Evolutionary conservation across 306 rosid species (phyloP), one percentile per base, ranked within the genome.

Genomic region (Vigna hirtella): DNA sequence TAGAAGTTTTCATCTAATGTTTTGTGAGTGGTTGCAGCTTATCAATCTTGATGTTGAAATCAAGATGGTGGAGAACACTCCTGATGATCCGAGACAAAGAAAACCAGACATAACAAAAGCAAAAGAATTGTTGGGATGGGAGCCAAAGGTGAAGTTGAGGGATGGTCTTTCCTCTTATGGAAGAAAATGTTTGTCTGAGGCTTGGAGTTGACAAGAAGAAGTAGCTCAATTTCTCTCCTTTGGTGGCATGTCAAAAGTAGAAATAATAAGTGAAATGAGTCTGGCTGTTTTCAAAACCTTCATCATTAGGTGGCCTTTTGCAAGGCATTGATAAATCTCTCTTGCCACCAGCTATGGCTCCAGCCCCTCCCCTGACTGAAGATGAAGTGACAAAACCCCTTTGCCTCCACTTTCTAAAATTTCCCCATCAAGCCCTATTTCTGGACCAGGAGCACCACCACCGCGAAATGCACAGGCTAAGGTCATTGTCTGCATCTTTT

Each of bases 131-230:
- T 86, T 91, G 70, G 89, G 86, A 6, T 91, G 97, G 97, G 97
- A 88, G 65, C 97, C 97, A 17, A 89, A 86, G 81, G 58, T 91
- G 61, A 89, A 80, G 87, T 74, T 91, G 72, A 66, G 90, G 4
- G 92, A 88, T 49, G 97, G 97, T 56, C 91, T 91, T 65, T n/a
- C 93, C 93, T 48, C 93, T 88, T 30, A 91, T 91, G 97, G 94
- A 91, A 87, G 97, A 89, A 17, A 92, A 89, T 85, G 89, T 91
- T 83, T 88, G 92, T 24, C 77, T 30, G 22, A 88, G 97, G 86
- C 93, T 91, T 18, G 94, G 88, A 6, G 88, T 84, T 71, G 56
- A 76, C 38, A 82, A 80, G 62, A 85, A 49, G 68, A 74, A 67
- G 26, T 87, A 75, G 85, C 57, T 79, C 30, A 17, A 4, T 34